Evolutionary conservation across 352 stramenopile genomes (phyloP).

Genomic region (Phytophthora hibernalis): DNA sequence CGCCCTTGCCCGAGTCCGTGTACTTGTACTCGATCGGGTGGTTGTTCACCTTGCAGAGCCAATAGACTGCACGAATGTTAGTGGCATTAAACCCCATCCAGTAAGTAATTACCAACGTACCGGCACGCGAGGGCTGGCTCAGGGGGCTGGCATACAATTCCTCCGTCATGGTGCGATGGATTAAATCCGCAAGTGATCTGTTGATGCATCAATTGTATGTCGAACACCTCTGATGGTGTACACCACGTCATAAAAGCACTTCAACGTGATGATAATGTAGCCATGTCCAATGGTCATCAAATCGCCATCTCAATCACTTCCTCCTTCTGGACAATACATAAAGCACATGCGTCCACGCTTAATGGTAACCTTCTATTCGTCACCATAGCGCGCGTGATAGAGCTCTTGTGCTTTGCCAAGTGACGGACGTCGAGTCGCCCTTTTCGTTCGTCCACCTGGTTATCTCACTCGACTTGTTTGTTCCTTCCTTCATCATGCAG

Average conservation of each 20-base stretch:
- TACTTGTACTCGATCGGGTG: slow-evolving; percentile 66
- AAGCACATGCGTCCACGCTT: background rate
- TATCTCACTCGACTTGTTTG: background rate
- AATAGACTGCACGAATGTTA: slow-evolving; percentile 47
- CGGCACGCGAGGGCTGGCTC: slow-evolving; percentile 70
- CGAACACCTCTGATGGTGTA: background rate
- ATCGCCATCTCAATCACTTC: too few species aligned
- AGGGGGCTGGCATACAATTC: slow-evolving; percentile 64
- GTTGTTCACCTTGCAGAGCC: slow-evolving; percentile 79
- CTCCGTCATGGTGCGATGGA: slow-evolving; percentile 40
- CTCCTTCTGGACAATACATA: too few species aligned
- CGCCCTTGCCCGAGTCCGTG: slow-evolving; percentile 59
- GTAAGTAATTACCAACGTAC: slow-evolving; percentile 23
- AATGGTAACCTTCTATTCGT: background rate
- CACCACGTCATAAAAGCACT: slow-evolving; percentile 8
- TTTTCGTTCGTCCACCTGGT: slow-evolving; percentile 18
- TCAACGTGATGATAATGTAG: slow-evolving; percentile 16
- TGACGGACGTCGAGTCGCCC: slow-evolving; percentile 12
- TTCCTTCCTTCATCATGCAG: background rate
- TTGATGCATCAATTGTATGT: slow-evolving; percentile 36
- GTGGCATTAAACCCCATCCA: background rate
- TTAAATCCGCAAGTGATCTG: slow-evolving; percentile 16
- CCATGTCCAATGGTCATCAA: background rate
- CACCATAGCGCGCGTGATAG: background rate
- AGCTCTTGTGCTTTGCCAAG: background rate